A percentile compares a stretch with the other conserved stretches of the same genome.
Conservation (phyloP, 2,329 filamentous ascomycete species). For the Cladorrhinum sp. region DNA sequence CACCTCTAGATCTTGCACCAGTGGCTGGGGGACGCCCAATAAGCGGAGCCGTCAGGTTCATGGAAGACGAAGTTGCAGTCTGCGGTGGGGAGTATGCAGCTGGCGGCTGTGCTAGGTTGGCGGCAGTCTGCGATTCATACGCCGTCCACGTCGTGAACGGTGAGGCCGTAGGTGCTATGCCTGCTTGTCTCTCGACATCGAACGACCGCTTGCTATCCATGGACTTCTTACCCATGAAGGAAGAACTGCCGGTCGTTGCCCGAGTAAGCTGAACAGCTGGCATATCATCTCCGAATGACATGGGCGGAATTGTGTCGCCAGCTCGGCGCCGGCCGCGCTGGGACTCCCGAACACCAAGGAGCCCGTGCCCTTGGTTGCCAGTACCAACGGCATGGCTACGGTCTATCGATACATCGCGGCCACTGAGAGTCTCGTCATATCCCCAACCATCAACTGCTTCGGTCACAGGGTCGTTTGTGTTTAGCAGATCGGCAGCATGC, state of each 20-base stretch:
- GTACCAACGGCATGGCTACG: conserved; percentile 38
- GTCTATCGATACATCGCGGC: conserved; percentile 33
- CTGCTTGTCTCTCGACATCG: conserved; percentile 25
- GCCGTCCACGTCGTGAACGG: conserved; percentile 18
- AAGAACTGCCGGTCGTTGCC: conserved; percentile 13
- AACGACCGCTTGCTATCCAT: conserved; percentile 21
- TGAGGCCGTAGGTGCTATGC: conserved; percentile 17
- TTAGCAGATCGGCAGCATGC: conserved; percentile 46
- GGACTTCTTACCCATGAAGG: conserved; percentile 5
- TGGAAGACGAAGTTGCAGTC: not conserved
- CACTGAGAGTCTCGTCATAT: conserved; percentile 36
- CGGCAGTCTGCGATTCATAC: conserved; percentile 13
- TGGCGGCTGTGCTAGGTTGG: not conserved
- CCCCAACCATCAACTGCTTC: conserved; percentile 40
- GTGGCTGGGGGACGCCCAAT: not conserved
- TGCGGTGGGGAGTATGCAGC: conserved; percentile 1
- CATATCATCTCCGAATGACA: conserved; percentile 27
- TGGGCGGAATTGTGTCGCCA: conserved; percentile 43
- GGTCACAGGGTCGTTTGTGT: conserved; percentile 35
- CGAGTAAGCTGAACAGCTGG: conserved; percentile 29
- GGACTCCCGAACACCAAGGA: conserved; percentile 37
- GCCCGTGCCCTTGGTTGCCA: conserved; percentile 27
- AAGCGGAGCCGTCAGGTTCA: conserved; percentile 14
- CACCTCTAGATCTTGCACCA: conserved; percentile 19
- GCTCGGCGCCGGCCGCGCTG: conserved; percentile 49